Evolutionary conservation across 148 eudicot species (phyloP).

Genomic region (Pouteria glomerata): DNA sequence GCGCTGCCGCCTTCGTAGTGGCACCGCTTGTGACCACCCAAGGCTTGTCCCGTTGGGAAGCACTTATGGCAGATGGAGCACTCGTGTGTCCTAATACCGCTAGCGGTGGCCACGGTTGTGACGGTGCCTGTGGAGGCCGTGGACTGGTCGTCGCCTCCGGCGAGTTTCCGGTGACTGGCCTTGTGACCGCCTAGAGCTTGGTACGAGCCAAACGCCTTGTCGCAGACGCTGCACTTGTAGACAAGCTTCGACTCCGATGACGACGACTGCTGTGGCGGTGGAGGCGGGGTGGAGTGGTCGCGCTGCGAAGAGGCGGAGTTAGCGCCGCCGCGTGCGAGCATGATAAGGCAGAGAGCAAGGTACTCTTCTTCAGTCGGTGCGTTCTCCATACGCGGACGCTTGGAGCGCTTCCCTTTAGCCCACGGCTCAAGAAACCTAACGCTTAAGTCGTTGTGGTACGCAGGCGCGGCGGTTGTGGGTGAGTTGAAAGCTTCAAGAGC

Average conservation of each 20-base stretch:
- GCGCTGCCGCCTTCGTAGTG: constrained; percentile 58
- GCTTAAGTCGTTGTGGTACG: not conserved
- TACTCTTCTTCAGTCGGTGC: constrained; percentile 62
- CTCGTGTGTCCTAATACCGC: constrained; percentile 43
- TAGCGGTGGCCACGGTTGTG: constrained; percentile 13
- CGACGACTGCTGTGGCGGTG: not conserved
- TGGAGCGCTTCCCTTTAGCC: constrained; percentile 48
- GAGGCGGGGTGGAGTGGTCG: not conserved
- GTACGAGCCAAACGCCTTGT: constrained; percentile 44
- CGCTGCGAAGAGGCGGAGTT: not conserved
- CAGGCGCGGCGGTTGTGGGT: constrained; percentile 12
- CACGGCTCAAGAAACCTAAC: constrained; percentile 19
- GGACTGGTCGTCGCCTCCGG: constrained; percentile 15
- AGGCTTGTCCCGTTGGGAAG: constrained; percentile 66
- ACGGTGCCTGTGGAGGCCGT: constrained; percentile 9
- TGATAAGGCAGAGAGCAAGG: constrained; percentile 71
- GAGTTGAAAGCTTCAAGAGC: constrained; percentile 42
- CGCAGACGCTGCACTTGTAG: constrained; percentile 56
- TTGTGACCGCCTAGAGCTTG: constrained; percentile 86
- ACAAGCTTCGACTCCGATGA: constrained; percentile 1
- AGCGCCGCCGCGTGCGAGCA: constrained; percentile 57
- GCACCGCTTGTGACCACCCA: constrained; percentile 77
- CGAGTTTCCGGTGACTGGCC: constrained; percentile 63
- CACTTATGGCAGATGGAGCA: constrained; percentile 53
- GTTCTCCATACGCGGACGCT: constrained; percentile 29